These are phyloP conservation scores for Caloboletus inedulis DNA, from an alignment of 1,284 basidiomycete species.

Conservation along the genomic window DNA sequence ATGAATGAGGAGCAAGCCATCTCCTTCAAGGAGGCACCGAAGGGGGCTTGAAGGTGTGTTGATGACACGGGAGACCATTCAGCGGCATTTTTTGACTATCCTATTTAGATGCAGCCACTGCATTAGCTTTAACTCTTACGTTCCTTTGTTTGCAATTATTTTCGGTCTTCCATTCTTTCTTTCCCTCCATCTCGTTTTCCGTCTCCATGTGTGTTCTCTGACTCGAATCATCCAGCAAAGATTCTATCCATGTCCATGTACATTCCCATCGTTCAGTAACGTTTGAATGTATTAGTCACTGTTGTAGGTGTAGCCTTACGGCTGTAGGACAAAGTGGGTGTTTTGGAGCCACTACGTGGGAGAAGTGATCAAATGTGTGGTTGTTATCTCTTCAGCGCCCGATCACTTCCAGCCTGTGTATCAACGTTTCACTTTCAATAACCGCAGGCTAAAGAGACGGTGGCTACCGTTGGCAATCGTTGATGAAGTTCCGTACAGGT, in stretches of 20 bases:
- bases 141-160: conserved; percentile 22
- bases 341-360: conserved; percentile 5
- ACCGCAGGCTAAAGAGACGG: conserved; percentile 1
- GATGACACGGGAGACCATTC: neutral
- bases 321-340: conserved; percentile 13
- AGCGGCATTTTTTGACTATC: neutral
- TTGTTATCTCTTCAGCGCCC: neutral
- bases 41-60: conserved; percentile 41
- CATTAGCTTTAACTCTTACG: neutral
- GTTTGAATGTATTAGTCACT: conserved; percentile 29
- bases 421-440: too few species aligned
- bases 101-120: neutral
- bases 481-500: conserved; percentile 13
- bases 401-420: neutral
- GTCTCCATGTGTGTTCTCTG: conserved; percentile 11
- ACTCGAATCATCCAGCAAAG: conserved; percentile 20
- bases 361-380: conserved; percentile 6
- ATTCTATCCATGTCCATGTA: conserved; percentile 27
- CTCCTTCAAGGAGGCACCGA: conserved; percentile 81
- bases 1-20: conserved; percentile 94
- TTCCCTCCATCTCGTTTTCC: conserved; percentile 2
- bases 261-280: conserved; percentile 27
- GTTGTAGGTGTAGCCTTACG: conserved; percentile 28
- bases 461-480: conserved; percentile 10
- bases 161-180: conserved; percentile 6